phyloP scores from a whole-genome alignment of 176 grass and related monocot genomes.

The Oryza longistaminata region DNA sequence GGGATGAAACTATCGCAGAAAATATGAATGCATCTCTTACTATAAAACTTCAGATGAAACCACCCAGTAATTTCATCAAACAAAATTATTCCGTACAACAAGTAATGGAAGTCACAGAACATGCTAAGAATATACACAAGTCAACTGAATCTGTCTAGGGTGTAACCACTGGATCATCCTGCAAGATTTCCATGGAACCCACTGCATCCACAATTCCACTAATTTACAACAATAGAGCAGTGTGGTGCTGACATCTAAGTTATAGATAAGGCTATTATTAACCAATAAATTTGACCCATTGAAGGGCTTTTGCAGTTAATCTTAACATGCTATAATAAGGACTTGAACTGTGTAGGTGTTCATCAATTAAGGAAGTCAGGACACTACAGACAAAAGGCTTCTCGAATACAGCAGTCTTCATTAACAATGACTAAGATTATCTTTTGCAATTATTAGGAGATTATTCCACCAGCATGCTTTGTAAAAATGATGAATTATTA shows the following conservation, averaged over 20 bases:
- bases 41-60: slow-evolving; percentile 3
- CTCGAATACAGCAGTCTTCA: background rate
- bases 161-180: background rate
- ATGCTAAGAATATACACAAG: background rate
- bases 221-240: background rate
- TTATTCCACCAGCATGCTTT: background rate
- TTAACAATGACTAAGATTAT: background rate
- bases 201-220: background rate
- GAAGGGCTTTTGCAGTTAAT: background rate
- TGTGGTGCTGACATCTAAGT: background rate
- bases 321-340: too few relatives aligned
- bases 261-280: background rate
- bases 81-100: background rate
- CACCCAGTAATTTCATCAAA: background rate
- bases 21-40: background rate
- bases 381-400: background rate
- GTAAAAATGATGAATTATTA: background rate
- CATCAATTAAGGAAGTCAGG: background rate
- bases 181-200: background rate
- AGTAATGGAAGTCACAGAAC: background rate
- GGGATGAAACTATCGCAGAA: background rate
- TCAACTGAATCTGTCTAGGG: background rate
- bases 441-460: background rate
- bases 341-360: background rate
- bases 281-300: background rate